phyloP scores from a whole-genome alignment of 345 rosid genomes.

The Camelina laxa region DNA sequence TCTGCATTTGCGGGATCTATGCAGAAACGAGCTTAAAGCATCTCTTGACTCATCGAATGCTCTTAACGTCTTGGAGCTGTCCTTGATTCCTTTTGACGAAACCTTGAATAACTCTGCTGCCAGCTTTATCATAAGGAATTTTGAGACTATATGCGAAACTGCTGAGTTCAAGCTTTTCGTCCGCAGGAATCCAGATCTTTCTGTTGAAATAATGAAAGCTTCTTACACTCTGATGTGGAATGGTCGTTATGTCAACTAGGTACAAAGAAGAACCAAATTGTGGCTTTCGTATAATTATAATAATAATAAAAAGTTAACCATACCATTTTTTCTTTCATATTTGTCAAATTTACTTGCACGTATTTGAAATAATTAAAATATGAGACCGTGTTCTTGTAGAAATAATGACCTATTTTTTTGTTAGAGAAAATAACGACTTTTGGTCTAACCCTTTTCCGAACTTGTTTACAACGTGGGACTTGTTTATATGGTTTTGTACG shows the following conservation, averaged over 20 bases:
- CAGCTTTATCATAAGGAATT: neutral
- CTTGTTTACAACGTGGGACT: too few relatives aligned
- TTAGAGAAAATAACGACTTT: too few relatives aligned
- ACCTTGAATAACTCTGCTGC: neutral
- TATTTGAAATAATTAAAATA: too few relatives aligned
- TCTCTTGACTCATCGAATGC: neutral
- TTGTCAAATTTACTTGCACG: too few relatives aligned
- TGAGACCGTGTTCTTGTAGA: too few relatives aligned
- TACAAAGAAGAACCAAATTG: neutral
- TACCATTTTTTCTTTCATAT: too few relatives aligned
- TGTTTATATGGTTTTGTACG: too few relatives aligned
- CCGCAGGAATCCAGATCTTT: neutral
- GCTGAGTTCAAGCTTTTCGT: conserved; percentile 15
- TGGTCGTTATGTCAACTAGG: neutral
- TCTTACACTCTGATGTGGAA: neutral
- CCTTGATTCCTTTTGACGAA: conserved; percentile 8
- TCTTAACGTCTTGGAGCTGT: neutral
- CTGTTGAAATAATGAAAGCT: conserved; percentile 21
- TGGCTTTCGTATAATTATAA: too few relatives aligned
- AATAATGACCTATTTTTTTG: too few relatives aligned
- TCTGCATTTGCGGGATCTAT: neutral
- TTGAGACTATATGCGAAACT: neutral
- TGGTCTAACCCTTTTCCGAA: too few relatives aligned
- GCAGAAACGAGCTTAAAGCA: conserved; percentile 7
- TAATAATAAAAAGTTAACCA: too few relatives aligned